Base-by-base conservation (phyloP, 306 rosid genomes). In the Rosa rugosa region DNA sequence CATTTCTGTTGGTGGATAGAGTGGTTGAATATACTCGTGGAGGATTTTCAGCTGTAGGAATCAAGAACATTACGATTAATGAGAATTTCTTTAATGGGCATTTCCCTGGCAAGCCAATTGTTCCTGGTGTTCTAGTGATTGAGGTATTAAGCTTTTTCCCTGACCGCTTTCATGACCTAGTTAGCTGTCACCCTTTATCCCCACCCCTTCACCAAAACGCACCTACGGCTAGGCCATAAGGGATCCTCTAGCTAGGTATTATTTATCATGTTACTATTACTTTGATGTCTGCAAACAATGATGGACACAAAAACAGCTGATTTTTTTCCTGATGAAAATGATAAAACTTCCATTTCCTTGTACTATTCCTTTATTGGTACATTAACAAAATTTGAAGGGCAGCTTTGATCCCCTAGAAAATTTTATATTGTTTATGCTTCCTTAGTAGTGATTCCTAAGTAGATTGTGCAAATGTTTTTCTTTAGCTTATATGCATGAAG, bases 41-140 rank as follows among this genome's bases (percentile, higher is more conserved):
- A 34, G 86, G 90, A 23, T 80, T 84, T 69, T 81, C 90, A 45
- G 87, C 82, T 69, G 90, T 86, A 75, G 90, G 87, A 27, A 86
- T 86, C 27, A 86, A 86, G 85, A 86, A 86, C 72, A 84, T 86
- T 6, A 93, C 98, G 0, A 95, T 95, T 34, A 95, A 93, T 82
- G 99, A 95, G 60, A 91, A 90, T 81, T 95, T 91, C 79, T 95
- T 95, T 80, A 94, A 97, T n/a, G 99, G 99, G 34, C 99, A 95
- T 84, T 95, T 95, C 73, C 99, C 98, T 0, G 99, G 89, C 75
- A 90, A 96, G 76, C 99, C 99, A 4, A 95, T 93, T 60, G 93
- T 95, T 96, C 98, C 98, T 57, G 97, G 98, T 72, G 98, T 94
- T 87, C 97, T 94, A 68, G 89, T 90, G 93, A 84, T 94, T 81